phyloP scores from a whole-genome alignment of 2,329 filamentous ascomycete genomes.

The Phialophora verrucosa region DNA sequence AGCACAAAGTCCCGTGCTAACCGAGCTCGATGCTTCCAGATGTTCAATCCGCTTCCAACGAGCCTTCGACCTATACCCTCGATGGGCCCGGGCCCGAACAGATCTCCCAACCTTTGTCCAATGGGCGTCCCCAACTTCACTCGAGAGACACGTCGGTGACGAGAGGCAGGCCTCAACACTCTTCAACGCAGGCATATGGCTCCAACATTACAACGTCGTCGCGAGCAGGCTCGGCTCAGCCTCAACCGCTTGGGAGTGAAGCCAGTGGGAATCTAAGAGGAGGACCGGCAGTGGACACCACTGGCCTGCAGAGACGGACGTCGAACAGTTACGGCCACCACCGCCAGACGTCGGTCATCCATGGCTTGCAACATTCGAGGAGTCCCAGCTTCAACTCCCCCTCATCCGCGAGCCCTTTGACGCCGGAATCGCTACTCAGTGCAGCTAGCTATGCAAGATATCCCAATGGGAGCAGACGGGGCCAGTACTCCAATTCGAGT shows the following conservation, averaged over 20 bases:
- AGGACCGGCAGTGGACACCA: constrained; percentile 29
- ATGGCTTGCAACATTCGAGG: constrained; percentile 87
- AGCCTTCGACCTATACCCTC: constrained; percentile 26
- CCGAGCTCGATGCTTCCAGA: constrained; percentile 32
- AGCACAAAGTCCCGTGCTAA: constrained; percentile 25
- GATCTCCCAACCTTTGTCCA: constrained; percentile 25
- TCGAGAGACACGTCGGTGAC: constrained; percentile 52
- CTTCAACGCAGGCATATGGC: constrained; percentile 25
- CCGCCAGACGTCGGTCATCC: constrained; percentile 94
- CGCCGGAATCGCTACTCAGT: constrained; percentile 37
- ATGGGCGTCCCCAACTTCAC: constrained; percentile 45
- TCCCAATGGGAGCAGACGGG: constrained; percentile 23
- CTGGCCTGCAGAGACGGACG: constrained; percentile 56
- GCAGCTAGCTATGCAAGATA: constrained; percentile 28
- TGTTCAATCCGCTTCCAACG: constrained; percentile 31
- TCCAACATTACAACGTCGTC: constrained; percentile 28
- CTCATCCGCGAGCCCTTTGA: constrained; percentile 74
- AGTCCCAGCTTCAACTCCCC: constrained; percentile 86
- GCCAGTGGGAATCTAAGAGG: constrained; percentile 26
- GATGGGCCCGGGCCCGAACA: constrained; percentile 37
- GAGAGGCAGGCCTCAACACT: constrained; percentile 46
- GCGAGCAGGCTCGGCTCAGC: constrained; percentile 35
- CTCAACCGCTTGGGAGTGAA: constrained; percentile 31
- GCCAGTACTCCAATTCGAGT: constrained; percentile 28
- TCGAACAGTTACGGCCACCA: constrained; percentile 79